Evolutionary conservation across 208 protist genomes (phyloP).

Genomic region (Trypanosoma conorhini): DNA sequence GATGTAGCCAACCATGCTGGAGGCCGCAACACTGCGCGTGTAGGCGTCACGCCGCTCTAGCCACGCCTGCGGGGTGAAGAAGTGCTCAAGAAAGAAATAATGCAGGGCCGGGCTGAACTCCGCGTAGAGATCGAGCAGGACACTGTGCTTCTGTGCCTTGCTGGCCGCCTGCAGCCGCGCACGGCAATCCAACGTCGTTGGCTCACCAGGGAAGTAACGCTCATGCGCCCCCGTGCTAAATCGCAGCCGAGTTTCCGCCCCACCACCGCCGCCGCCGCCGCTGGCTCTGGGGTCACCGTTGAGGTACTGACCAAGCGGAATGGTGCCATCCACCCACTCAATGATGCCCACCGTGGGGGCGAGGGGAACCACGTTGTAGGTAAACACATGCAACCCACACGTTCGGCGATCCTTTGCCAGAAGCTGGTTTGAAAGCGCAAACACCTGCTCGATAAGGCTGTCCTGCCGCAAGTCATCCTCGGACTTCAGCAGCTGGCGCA

Average conservation of each 20-base stretch:
- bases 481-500: constrained; percentile 90
- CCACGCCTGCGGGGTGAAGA: constrained; percentile 70
- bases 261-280: constrained; percentile 14
- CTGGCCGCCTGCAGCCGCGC: constrained; percentile 37
- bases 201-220: constrained; percentile 86
- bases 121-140: constrained; percentile 62
- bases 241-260: constrained; percentile 2
- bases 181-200: constrained; percentile 56
- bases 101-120: constrained; percentile 94
- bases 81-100: constrained; percentile 96
- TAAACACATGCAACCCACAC: constrained; percentile 65
- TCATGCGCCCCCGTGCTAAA: constrained; percentile 61
- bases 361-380: constrained; percentile 95
- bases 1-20: constrained; percentile 94
- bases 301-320: constrained; percentile 89
- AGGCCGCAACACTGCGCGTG: constrained; percentile 89
- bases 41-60: constrained; percentile 83
- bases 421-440: constrained; percentile 84
- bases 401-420: constrained; percentile 28
- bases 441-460: constrained; percentile 97
- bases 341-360: constrained; percentile 89
- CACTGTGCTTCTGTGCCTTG: constrained; percentile 30
- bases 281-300: constrained; percentile 47
- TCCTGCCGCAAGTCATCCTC: constrained; percentile 97
- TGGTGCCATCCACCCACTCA: constrained; percentile 93